phyloP scores from a whole-genome alignment of 352 stramenopile genomes.

The Phytophthora fragariae region DNA sequence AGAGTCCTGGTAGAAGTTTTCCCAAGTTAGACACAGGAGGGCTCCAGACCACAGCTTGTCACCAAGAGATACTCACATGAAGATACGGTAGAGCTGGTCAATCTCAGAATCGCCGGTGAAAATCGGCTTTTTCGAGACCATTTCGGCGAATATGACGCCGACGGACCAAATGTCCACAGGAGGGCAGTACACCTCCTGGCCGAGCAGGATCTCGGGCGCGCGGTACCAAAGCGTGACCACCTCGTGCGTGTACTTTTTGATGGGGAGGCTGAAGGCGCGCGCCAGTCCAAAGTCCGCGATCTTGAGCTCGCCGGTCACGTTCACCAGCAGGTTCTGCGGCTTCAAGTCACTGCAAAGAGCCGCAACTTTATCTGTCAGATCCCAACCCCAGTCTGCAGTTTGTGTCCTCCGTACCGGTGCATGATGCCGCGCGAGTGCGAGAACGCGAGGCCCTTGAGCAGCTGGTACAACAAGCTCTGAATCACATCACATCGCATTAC shows the following conservation, averaged over 20 bases:
- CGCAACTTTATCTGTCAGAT: not conserved
- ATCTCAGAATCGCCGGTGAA: slow-evolving; percentile 89
- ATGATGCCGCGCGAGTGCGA: slow-evolving; percentile 90
- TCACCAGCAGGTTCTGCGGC: slow-evolving; percentile 98
- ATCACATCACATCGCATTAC: not conserved
- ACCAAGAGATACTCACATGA: slow-evolving; percentile 48
- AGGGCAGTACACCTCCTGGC: slow-evolving; percentile 89
- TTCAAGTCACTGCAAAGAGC: slow-evolving; percentile 93
- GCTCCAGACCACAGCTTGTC: not conserved
- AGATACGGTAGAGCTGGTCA: slow-evolving; percentile 90
- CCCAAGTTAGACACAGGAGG: not conserved
- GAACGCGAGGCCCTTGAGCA: slow-evolving; percentile 89
- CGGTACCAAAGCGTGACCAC: slow-evolving; percentile 99
- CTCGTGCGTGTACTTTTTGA: slow-evolving; percentile 98
- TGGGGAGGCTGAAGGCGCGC: slow-evolving; percentile 96
- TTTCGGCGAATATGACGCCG: slow-evolving; percentile 88
- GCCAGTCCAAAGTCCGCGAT: slow-evolving; percentile 99
- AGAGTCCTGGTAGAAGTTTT: slow-evolving; percentile 66
- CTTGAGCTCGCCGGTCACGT: slow-evolving; percentile 94
- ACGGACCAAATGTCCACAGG: slow-evolving; percentile 91
- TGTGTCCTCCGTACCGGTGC: slow-evolving; percentile 66
- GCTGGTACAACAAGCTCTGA: slow-evolving; percentile 82
- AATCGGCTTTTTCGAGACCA: slow-evolving; percentile 84
- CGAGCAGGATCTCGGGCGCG: slow-evolving; percentile 98
- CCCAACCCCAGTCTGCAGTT: not conserved